phyloP scores from a whole-genome alignment of 1,284 basidiomycete species.

The Rhodotorula sp. region DNA sequence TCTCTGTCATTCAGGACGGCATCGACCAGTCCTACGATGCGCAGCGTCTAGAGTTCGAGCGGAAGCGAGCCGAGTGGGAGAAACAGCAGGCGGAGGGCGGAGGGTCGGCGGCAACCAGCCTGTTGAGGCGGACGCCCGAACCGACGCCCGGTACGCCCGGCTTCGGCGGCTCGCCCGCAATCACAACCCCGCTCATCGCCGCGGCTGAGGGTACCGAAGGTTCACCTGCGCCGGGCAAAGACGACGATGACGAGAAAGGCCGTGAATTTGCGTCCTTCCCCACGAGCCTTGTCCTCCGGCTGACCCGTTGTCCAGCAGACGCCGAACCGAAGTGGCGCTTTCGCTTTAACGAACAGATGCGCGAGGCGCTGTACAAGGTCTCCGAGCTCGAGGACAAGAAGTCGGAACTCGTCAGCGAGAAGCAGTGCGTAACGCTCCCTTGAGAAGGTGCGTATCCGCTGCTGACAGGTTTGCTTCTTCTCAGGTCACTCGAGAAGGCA shows the following conservation, averaged over 20 bases:
- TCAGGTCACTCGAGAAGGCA: conserved; percentile 38
- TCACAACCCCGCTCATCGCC: conserved; percentile 7
- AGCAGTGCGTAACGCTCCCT: conserved; percentile 35
- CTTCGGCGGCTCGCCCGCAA: conserved; percentile 15
- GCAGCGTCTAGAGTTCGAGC: conserved; percentile 27
- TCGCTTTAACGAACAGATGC: conserved; percentile 37
- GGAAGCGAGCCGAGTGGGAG: conserved; percentile 17
- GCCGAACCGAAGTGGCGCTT: conserved; percentile 41
- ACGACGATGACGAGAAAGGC: conserved; percentile 24
- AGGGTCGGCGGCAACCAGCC: background rate
- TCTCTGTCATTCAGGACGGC: conserved; percentile 12
- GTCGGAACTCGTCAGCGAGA: conserved; percentile 37
- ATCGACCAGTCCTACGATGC: conserved; percentile 11
- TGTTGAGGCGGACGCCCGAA: conserved; percentile 9
- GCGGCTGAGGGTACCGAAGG: conserved; percentile 2
- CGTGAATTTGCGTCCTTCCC: background rate
- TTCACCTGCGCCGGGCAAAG: conserved; percentile 20
- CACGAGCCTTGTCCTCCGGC: no score
- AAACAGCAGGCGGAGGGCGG: conserved; percentile 9
- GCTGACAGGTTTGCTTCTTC: background rate
- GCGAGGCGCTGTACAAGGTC: conserved; percentile 31
- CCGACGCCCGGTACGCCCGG: conserved; percentile 8
- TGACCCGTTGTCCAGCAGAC: background rate
- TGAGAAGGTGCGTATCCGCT: background rate
- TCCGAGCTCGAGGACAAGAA: conserved; percentile 36